These are phyloP conservation scores for Aegilops sharonensis DNA, from an alignment of 176 grass and related monocot genomes.

Conservation along the genomic window DNA sequence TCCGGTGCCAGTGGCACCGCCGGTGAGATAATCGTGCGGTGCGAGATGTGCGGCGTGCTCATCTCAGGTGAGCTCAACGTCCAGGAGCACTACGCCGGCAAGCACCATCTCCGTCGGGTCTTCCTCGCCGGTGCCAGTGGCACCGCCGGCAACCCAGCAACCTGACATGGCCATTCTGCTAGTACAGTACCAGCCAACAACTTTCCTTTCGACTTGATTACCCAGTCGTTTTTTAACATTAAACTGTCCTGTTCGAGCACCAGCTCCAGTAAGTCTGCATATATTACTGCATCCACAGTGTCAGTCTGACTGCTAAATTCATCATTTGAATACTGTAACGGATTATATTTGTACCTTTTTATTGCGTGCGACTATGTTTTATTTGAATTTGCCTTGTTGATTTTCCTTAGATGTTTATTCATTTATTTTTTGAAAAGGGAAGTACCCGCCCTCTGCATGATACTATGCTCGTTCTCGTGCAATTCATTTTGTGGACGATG, in stretches of 20 bases:
- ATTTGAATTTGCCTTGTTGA: background rate
- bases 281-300: background rate
- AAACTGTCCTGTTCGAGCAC: background rate
- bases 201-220: no score
- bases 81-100: constrained; percentile 39
- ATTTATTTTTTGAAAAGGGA: no score
- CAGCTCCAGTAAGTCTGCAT: background rate
- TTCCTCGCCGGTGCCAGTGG: background rate
- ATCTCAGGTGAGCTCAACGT: constrained; percentile 36
- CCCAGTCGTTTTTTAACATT: no score
- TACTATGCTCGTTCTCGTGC: no score
- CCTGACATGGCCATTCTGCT: constrained; percentile 14
- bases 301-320: background rate
- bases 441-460: no score
- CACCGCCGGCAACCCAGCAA: background rate
- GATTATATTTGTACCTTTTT: background rate
- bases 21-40: constrained; percentile 36
- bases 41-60: constrained; percentile 38
- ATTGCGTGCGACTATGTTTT: background rate
- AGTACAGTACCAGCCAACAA: background rate
- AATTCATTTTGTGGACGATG: no score
- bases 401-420: no score
- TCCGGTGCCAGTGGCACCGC: background rate
- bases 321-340: background rate
- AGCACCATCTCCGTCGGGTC: constrained; percentile 27